phyloP scores from a whole-genome alignment of 2,329 filamentous ascomycete species.

The Colletotrichum graminicola region DNA sequence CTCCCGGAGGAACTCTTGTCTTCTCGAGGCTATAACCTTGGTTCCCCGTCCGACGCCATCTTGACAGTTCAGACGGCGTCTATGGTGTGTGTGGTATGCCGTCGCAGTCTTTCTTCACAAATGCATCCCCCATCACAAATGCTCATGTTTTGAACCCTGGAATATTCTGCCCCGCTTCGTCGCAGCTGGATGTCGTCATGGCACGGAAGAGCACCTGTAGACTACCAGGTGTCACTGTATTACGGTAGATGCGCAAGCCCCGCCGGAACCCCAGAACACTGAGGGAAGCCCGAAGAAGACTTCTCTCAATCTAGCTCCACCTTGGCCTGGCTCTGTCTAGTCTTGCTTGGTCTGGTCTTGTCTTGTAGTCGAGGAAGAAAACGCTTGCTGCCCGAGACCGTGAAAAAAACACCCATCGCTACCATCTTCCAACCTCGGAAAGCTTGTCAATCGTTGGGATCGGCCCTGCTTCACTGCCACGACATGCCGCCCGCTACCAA shows the following conservation, averaged over 20 bases:
- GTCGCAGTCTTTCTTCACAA: slow-evolving; percentile 7
- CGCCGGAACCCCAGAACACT: slow-evolving; percentile 6
- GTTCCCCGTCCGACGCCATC: neutral
- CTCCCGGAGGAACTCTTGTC: neutral
- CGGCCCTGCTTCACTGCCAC: slow-evolving; percentile 25
- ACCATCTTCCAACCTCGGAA: neutral
- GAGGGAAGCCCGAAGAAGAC: slow-evolving; percentile 35
- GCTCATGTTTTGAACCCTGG: slow-evolving; percentile 21
- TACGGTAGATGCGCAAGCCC: neutral
- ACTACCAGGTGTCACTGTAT: neutral
- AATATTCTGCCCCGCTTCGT: slow-evolving; percentile 29
- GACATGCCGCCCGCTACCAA: slow-evolving; percentile 18
- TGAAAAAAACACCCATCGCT: slow-evolving; percentile 4
- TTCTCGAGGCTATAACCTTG: neutral
- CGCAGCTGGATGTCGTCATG: slow-evolving; percentile 37
- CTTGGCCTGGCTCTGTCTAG: slow-evolving; percentile 22
- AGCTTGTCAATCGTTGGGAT: neutral
- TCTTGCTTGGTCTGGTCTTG: neutral
- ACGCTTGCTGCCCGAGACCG: slow-evolving; percentile 3
- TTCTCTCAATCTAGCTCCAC: slow-evolving; percentile 15
- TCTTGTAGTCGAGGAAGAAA: slow-evolving; percentile 7
- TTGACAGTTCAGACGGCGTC: slow-evolving; percentile 25
- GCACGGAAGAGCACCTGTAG: slow-evolving; percentile 14
- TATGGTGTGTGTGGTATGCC: neutral
- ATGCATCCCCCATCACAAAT: slow-evolving; percentile 10